phyloP scores from a whole-genome alignment of 331 rosid genomes.

The Phaseolus coccineus region DNA sequence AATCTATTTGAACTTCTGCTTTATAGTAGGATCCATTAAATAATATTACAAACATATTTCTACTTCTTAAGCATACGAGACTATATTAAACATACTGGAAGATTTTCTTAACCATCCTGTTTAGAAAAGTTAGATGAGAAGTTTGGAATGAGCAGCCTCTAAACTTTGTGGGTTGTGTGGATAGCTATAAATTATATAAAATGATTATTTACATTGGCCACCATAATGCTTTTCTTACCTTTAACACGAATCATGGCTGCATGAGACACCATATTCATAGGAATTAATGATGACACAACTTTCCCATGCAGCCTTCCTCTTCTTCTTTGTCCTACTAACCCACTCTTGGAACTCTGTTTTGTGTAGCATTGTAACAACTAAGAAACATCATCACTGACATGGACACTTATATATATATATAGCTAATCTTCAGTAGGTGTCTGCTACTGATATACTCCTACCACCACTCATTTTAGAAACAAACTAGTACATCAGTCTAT shows the following conservation, averaged over 20 bases:
- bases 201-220: not conserved
- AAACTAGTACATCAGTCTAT: too few species aligned
- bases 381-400: too few species aligned
- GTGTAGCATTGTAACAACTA: too few species aligned
- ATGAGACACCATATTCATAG: not conserved
- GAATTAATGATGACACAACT: not conserved
- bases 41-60: not conserved
- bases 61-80: too few species aligned
- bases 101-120: too few species aligned
- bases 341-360: not conserved
- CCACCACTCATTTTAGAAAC: not conserved
- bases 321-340: not conserved
- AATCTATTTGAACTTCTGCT: not conserved
- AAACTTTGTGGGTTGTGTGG: conserved; percentile 20
- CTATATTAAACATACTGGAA: too few species aligned
- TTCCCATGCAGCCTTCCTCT: not conserved
- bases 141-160: not conserved
- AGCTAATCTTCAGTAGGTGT: not conserved
- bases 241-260: not conserved
- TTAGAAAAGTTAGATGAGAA: not conserved
- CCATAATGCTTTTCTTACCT: not conserved
- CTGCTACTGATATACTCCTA: conserved; percentile 18
- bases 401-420: too few species aligned
- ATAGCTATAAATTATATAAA: not conserved
- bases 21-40: not conserved